Base-by-base conservation (phyloP, 2,329 filamentous ascomycete genomes). In the Aspergillus pseudoterreus region DNA sequence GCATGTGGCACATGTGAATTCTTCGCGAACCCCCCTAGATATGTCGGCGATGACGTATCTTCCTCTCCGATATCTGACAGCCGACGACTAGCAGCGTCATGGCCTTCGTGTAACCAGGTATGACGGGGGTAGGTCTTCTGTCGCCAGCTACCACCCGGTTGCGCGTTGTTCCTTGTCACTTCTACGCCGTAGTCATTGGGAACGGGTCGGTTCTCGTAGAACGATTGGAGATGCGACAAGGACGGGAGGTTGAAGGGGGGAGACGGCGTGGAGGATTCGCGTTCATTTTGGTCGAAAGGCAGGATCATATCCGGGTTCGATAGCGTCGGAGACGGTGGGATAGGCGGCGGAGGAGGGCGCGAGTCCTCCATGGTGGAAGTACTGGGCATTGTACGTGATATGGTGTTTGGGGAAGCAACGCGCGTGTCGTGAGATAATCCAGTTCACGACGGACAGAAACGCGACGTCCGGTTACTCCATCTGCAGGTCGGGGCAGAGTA, bases 251-350 rank as follows among this genome's bases (percentile, higher is more conserved):
- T 76, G 65, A 68, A 82, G 72, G 65, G 78, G 74, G 67, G 78
- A 76, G 65, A 80, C 72, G 68, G 76, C 68, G 69, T 76, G 58
- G 68, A 81, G 67, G 68, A 66, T 59, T 71, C 64, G 59, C 69
- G 70, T 54, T 71, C 69, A 56, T 78, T 79, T 58, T 84, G 82
- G 64, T 86, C 84, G 67, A 87, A 85, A 54, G 92, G 92, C 47
- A 96, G 76, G 63, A 96, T 95, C 90, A 96, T 92, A 69, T 95
- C 92, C 47, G 91, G 90, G 70, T 96, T 95, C 50, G 90, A 95
- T 63, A 96, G 77, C 2, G 92, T 95, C 43, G 92, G 92, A 53
- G 90, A 95, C 11, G 83, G 84, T 57, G 87, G 85, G 41, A 64
- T 60, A 21, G 56, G 51, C 32, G 57, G 60, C 15, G 53, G 52